These are phyloP conservation scores for Paulownia fortunei DNA, from an alignment of 257 asterid species.

Conservation along the genomic window DNA sequence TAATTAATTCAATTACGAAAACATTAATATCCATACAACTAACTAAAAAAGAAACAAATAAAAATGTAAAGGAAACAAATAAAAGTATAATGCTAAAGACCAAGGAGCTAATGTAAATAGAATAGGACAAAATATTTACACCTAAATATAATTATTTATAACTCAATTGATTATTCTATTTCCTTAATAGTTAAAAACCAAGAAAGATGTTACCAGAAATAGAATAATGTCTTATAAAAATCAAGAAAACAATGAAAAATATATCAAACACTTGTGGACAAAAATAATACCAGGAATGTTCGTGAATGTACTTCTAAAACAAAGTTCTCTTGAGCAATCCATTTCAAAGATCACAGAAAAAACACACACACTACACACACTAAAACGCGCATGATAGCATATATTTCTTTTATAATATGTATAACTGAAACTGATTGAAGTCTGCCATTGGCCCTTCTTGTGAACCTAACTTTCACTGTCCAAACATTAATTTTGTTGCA, in stretches of 20 bases:
- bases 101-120: no score
- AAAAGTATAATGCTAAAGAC: no score
- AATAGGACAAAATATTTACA: no score
- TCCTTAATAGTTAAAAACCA: no score
- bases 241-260: background rate
- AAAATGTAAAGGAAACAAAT: no score
- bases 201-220: background rate
- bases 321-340: background rate
- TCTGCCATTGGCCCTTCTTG: background rate
- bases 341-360: background rate
- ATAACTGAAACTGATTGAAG: constrained; percentile 4
- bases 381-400: background rate
- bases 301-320: background rate
- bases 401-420: background rate
- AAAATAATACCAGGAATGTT: constrained; percentile 4
- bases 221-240: background rate
- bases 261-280: constrained; percentile 18
- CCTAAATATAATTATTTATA: no score
- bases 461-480: background rate
- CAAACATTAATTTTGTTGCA: background rate
- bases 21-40: no score
- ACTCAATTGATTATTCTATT: no score
- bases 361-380: background rate
- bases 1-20: no score
- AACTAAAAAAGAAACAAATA: no score